A percentile compares a stretch with the other conserved stretches of the same genome.
These are phyloP conservation scores for Botrytis squamosa DNA, from an alignment of 2,329 filamentous ascomycete genomes.

Conservation along the genomic window DNA sequence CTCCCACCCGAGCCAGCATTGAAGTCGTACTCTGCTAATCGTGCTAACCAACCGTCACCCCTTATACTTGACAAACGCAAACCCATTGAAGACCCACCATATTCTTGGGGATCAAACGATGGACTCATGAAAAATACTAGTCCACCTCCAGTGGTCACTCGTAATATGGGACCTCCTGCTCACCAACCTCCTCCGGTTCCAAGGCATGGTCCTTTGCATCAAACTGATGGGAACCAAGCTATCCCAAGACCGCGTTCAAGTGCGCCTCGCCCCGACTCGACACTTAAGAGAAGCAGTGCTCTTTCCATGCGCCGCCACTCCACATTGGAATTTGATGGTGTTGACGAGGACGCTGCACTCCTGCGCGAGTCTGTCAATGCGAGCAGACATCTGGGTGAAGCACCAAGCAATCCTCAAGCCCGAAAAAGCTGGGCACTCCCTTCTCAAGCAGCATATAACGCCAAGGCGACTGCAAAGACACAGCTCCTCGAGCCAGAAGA, in stretches of 20 bases:
- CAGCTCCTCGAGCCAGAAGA: slow-evolving; percentile 31
- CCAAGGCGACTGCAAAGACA: slow-evolving; percentile 29
- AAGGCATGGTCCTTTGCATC: slow-evolving; percentile 18
- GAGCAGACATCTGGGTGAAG: slow-evolving; percentile 33
- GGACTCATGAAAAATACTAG: slow-evolving; percentile 35
- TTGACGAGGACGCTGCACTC: slow-evolving; percentile 39
- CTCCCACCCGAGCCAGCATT: slow-evolving; percentile 28
- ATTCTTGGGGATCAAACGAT: slow-evolving; percentile 39
- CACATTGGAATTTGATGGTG: slow-evolving; percentile 32
- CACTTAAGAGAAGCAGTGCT: slow-evolving; percentile 37
- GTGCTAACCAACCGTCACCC: slow-evolving; percentile 33
- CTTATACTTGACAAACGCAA: slow-evolving; percentile 36
- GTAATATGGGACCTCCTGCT: slow-evolving; percentile 24
- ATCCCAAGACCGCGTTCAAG: slow-evolving; percentile 21
- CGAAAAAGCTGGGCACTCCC: slow-evolving; percentile 37
- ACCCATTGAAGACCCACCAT: slow-evolving; percentile 34
- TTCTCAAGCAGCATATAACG: slow-evolving; percentile 24
- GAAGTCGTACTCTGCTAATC: slow-evolving; percentile 28
- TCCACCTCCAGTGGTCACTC: slow-evolving; percentile 31
- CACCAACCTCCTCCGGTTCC: slow-evolving; percentile 18
- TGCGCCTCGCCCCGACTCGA: slow-evolving; percentile 19
- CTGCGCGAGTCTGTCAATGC: slow-evolving; percentile 38
- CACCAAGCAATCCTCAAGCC: slow-evolving; percentile 27
- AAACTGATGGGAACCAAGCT: slow-evolving; percentile 15
- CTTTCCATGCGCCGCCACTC: slow-evolving; percentile 34